Conservation (phyloP, 805 yeast species). For the Yamadazyma akitaensis region DNA sequence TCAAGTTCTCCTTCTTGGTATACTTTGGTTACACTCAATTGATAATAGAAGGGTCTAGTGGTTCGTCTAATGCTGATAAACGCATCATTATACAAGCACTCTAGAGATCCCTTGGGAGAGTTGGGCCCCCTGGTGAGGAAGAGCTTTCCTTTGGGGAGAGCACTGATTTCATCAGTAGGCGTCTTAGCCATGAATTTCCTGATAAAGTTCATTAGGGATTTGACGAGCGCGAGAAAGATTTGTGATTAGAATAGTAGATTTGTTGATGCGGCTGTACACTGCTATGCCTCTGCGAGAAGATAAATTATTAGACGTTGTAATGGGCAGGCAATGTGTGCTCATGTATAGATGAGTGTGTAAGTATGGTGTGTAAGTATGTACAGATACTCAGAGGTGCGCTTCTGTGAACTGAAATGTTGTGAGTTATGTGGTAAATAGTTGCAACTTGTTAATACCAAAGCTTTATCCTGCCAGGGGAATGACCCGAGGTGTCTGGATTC, state of each 20-base stretch:
- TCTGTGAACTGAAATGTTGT: too few relatives aligned
- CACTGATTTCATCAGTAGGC: conserved; percentile 57
- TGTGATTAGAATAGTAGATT: background rate
- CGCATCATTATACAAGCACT: conserved; percentile 80
- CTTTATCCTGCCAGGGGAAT: too few relatives aligned
- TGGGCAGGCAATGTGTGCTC: too few relatives aligned
- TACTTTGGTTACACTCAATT: conserved; percentile 66
- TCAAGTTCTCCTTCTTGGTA: conserved; percentile 66
- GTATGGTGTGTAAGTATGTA: too few relatives aligned
- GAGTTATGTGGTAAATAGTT: too few relatives aligned
- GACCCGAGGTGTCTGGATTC: too few relatives aligned
- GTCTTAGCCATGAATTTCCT: conserved; percentile 58
- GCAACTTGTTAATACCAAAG: too few relatives aligned
- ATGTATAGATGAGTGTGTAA: too few relatives aligned
- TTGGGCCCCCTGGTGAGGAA: conserved; percentile 67
- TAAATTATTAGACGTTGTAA: too few relatives aligned
- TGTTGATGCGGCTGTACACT: background rate
- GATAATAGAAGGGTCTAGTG: conserved; percentile 62
- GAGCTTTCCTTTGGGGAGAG: conserved; percentile 77
- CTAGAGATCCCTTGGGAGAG: conserved; percentile 85
- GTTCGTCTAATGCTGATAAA: conserved; percentile 68
- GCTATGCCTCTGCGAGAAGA: too few relatives aligned
- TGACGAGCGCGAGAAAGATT: background rate
- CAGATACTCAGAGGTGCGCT: too few relatives aligned
- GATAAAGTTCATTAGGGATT: conserved; percentile 64